A percentile compares a stretch with the other conserved stretches of the same genome.
Conservation (phyloP, 73 alveolate genomes). For the Effrenium voratum region DNA sequence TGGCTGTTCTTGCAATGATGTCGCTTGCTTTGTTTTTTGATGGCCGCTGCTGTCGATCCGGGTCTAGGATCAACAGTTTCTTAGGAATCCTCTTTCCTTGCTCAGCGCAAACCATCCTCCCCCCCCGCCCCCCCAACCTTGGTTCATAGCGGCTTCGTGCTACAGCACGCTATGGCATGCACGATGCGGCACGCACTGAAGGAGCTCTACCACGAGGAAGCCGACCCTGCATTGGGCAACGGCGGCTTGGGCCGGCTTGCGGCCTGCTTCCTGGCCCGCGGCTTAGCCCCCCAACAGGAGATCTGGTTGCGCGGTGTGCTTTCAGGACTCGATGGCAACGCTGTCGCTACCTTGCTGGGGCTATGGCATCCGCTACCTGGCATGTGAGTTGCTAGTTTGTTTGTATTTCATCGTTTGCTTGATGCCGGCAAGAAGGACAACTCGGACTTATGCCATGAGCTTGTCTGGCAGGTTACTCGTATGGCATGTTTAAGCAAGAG, state of each 20-base stretch:
- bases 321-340: slow-evolving; percentile 98
- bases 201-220: slow-evolving; percentile 99
- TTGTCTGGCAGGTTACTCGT: slow-evolving; percentile 97
- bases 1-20: too few species aligned
- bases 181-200: slow-evolving; percentile 95
- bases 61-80: too few species aligned
- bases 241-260: slow-evolving; percentile 99
- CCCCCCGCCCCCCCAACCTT: too few species aligned
- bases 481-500: slow-evolving; percentile 99
- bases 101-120: too few species aligned
- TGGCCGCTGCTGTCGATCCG: too few species aligned
- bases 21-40: too few species aligned
- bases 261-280: slow-evolving; percentile 99
- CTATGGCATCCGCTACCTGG: slow-evolving; percentile 97
- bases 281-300: too few species aligned
- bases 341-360: slow-evolving; percentile 99
- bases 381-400: neutral
- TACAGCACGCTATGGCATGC: too few species aligned
- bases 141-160: too few species aligned
- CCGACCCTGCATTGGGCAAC: slow-evolving; percentile 99
- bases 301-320: neutral
- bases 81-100: too few species aligned
- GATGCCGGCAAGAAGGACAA: neutral
- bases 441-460: neutral
- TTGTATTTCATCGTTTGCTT: neutral